These are phyloP conservation scores for Nematocida displodere DNA, from an alignment of 371 early-diverging fungal genomes.

Conservation along the genomic window DNA sequence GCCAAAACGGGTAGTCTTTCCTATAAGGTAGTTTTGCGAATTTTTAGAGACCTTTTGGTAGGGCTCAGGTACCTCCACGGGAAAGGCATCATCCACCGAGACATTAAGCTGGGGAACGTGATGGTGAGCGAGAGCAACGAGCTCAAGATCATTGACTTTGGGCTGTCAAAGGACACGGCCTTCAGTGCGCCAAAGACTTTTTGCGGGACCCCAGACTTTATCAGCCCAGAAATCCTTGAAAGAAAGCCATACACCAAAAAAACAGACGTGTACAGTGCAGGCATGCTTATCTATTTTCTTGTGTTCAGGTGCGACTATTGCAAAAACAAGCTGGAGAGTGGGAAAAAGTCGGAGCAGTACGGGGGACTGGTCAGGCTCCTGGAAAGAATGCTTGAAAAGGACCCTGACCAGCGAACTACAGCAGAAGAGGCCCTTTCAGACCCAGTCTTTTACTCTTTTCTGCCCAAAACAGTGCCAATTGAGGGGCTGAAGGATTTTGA, in stretches of 20 bases:
- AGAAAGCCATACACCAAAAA: constrained; percentile 51
- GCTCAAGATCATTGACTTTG: constrained; percentile 54
- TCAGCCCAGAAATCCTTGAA: constrained; percentile 47
- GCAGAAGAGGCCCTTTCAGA: constrained; percentile 77
- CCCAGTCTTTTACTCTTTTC: constrained; percentile 10
- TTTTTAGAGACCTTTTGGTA: constrained; percentile 48
- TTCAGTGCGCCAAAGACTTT: constrained; percentile 43
- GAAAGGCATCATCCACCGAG: constrained; percentile 50
- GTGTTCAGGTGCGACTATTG: constrained; percentile 42
- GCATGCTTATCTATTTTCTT: constrained; percentile 50
- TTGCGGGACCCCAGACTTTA: constrained; percentile 53
- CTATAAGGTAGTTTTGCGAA: constrained; percentile 71
- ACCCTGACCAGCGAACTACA: constrained; percentile 78
- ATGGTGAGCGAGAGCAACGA: constrained; percentile 45
- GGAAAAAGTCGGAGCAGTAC: constrained; percentile 33
- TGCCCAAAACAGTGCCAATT: constrained; percentile 1
- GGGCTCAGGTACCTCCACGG: constrained; percentile 46
- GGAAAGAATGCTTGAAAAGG: constrained; percentile 78
- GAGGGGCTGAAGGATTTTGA: constrained; percentile 38
- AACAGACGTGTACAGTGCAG: constrained; percentile 52
- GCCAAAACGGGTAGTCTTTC: constrained; percentile 77
- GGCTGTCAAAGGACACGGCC: constrained; percentile 44
- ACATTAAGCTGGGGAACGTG: constrained; percentile 53
- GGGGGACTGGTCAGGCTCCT: constrained; percentile 77
- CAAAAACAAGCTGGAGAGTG: not conserved